Percentiles rank a stretch among this genome's conserved stretches.
phyloP scores from a whole-genome alignment of 164 flowering plant genomes.

The Saururus chinensis region DNA sequence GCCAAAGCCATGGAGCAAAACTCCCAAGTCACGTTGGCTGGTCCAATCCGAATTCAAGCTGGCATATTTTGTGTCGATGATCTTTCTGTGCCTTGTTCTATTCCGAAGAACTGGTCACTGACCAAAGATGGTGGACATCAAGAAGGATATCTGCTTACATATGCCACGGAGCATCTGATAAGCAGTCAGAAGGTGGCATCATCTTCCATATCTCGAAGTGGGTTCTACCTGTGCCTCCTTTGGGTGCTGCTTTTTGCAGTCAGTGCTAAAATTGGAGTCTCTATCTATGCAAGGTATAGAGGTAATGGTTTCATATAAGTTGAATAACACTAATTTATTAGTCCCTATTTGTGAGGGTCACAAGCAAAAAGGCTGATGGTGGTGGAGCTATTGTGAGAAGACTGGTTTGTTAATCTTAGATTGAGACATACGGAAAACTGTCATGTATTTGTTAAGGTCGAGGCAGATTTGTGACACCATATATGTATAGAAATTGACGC shows the following conservation, averaged over 20 bases:
- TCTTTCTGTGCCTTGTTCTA: not conserved
- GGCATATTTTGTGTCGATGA: not conserved
- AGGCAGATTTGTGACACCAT: no score
- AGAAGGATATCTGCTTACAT: not conserved
- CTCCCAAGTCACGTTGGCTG: not conserved
- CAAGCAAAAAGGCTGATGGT: no score
- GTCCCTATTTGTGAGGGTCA: no score
- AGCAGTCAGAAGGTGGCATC: not conserved
- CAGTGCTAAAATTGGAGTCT: not conserved
- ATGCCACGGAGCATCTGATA: not conserved
- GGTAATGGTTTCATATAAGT: not conserved
- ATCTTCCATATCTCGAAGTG: not conserved
- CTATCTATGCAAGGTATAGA: not conserved
- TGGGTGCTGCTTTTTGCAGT: constrained; percentile 1
- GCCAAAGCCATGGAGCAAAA: not conserved
- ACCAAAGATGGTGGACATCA: not conserved
- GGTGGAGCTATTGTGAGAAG: no score
- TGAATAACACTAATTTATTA: no score
- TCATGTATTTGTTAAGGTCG: no score
- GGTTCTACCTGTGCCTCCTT: not conserved
- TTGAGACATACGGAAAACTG: no score
- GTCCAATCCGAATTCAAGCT: not conserved
- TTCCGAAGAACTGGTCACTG: not conserved
- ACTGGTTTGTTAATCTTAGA: no score
- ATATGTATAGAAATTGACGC: no score